Percentiles rank a stretch among this genome's conserved stretches.
These are phyloP conservation scores for Platanthera zijinensis DNA, from an alignment of 106 monocot genomes.

Conservation along the genomic window DNA sequence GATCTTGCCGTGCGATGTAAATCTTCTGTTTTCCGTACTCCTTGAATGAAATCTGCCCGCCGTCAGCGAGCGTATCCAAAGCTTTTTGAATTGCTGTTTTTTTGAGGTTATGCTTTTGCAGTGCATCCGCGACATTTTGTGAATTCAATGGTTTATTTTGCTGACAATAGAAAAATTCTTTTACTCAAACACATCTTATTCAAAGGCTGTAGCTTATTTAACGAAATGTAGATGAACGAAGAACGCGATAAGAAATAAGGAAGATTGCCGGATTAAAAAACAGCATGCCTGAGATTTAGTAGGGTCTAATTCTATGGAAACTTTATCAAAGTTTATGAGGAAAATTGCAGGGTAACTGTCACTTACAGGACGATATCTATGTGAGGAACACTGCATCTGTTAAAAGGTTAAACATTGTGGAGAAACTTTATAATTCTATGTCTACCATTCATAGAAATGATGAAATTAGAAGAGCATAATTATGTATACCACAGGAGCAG, in stretches of 20 bases:
- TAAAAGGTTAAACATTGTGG: neutral
- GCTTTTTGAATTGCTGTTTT: constrained; percentile 90
- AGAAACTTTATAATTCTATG: neutral
- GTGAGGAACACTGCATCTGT: neutral
- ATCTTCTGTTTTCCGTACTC: constrained; percentile 98
- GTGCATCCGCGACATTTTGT: constrained; percentile 91
- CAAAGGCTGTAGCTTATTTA: neutral
- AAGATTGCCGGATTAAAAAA: neutral
- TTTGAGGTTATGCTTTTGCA: constrained; percentile 92
- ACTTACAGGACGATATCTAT: neutral
- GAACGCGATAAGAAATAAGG: neutral
- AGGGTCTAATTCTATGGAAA: neutral
- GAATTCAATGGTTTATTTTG: constrained; percentile 91
- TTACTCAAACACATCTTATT: neutral
- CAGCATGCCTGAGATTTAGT: neutral
- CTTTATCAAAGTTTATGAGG: neutral
- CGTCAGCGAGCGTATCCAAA: constrained; percentile 64
- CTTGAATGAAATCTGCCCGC: constrained; percentile 82
- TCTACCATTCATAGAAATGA: neutral
- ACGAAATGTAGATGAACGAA: neutral
- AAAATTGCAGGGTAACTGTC: neutral
- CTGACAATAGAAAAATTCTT: constrained; percentile 23
- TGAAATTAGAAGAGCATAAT: neutral
- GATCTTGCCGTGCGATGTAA: constrained; percentile 88
- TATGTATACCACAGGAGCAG: neutral